These are phyloP conservation scores for Coemansia sp. DNA, from an alignment of 192 early-diverging fungal species.

Conservation along the genomic window DNA sequence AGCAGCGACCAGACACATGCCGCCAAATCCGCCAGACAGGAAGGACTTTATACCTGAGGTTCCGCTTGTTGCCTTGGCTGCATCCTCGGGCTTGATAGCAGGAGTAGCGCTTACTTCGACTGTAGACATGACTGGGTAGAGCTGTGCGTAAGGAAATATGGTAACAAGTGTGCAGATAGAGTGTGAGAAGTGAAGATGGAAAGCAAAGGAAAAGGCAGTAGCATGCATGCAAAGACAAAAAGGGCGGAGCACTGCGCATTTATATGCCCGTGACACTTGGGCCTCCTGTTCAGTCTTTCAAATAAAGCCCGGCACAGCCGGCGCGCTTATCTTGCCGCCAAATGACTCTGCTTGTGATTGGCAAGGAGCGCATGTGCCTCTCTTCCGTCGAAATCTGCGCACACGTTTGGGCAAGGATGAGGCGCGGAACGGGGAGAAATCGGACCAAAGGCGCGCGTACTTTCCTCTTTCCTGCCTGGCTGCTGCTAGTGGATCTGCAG, in stretches of 20 bases:
- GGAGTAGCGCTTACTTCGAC: constrained; percentile 4
- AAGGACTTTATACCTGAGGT: constrained; percentile 75
- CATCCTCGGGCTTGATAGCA: constrained; percentile 7
- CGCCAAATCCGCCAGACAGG: constrained; percentile 90
- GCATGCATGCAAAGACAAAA: constrained; percentile 10
- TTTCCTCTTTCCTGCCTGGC: not conserved
- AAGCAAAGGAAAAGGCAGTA: constrained; percentile 1
- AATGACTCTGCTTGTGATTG: not conserved
- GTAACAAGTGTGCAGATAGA: not conserved
- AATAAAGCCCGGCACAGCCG: constrained; percentile 3
- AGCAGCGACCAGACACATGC: constrained; percentile 70
- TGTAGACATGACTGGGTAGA: constrained; percentile 22
- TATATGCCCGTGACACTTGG: not conserved
- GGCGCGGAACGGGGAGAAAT: not conserved
- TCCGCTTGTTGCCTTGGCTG: constrained; percentile 14
- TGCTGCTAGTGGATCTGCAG: not conserved
- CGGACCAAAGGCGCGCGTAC: not conserved
- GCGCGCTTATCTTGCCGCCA: not conserved
- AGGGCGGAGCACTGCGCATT: not conserved
- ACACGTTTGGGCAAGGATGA: not conserved
- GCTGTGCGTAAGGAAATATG: not conserved
- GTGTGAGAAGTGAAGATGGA: constrained; percentile 2
- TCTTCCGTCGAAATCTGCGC: not conserved
- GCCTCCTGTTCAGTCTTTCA: not conserved
- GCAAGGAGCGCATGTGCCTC: not conserved